A percentile compares a stretch with the other conserved stretches of the same genome.
Conservation (phyloP, 495 filamentous ascomycete genomes). For the Rhizodiscina lignyota region DNA sequence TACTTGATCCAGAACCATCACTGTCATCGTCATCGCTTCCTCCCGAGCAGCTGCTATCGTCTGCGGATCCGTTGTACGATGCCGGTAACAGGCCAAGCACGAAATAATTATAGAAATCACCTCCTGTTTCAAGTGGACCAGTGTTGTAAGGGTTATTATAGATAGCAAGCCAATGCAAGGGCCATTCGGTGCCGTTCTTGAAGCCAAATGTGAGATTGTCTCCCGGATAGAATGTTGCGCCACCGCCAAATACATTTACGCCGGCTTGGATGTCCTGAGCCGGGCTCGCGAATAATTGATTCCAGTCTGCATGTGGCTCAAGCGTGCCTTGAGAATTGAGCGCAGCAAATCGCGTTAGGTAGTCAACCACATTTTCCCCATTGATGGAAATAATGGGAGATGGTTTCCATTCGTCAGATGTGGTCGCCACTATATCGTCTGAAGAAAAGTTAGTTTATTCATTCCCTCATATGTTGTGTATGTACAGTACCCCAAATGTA, state of each 20-base stretch:
- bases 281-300: constrained; percentile 27
- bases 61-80: no score
- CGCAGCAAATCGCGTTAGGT: constrained; percentile 25
- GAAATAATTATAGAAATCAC: constrained; percentile 24
- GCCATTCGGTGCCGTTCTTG: constrained; percentile 22
- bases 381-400: no score
- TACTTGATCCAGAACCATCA: no score
- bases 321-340: constrained; percentile 23
- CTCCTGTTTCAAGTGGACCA: constrained; percentile 28
- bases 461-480: no score
- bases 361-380: no score
- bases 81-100: no score
- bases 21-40: no score
- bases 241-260: constrained; percentile 21
- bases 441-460: no score
- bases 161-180: constrained; percentile 20
- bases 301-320: constrained; percentile 32
- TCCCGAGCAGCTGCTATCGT: no score
- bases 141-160: constrained; percentile 21
- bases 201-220: constrained; percentile 24
- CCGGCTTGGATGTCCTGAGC: constrained; percentile 23
- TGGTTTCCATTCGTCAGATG: no score
- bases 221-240: constrained; percentile 29
- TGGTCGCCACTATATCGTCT: no score
- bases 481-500: no score